Percentiles rank a stretch among this genome's conserved stretches.
Evolutionary conservation across 2,329 filamentous ascomycete species (phyloP).

Genomic region (Fusarium stilboides): DNA sequence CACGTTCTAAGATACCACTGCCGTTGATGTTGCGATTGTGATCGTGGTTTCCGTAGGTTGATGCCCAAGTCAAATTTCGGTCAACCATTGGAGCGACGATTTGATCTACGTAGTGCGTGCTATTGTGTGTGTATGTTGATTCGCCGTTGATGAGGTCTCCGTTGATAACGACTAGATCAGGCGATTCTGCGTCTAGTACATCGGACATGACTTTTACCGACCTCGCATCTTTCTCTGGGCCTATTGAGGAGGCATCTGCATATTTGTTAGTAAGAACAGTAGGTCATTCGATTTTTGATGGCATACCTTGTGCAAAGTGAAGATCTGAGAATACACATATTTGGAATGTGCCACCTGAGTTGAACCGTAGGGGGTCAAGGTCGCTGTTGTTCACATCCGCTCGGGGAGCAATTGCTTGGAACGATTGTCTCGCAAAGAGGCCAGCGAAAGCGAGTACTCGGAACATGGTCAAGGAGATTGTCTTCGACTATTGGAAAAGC

Average conservation of each 20-base stretch:
- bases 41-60: constrained; percentile 80
- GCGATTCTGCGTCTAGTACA: constrained; percentile 54
- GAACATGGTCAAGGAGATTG: constrained; percentile 8
- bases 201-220: constrained; percentile 55
- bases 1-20: constrained; percentile 41
- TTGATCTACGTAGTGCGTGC: constrained; percentile 68
- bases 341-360: constrained; percentile 31
- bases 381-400: constrained; percentile 25
- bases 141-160: constrained; percentile 80
- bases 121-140: constrained; percentile 67
- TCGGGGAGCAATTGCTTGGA: constrained; percentile 10
- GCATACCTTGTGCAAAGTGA: constrained; percentile 37
- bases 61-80: constrained; percentile 71
- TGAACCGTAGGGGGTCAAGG: constrained; percentile 36
- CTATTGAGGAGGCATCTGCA: constrained; percentile 40
- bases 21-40: constrained; percentile 63
- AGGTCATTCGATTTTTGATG: background rate
- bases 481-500: background rate
- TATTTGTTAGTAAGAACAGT: background rate
- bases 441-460: constrained; percentile 14
- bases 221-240: constrained; percentile 56
- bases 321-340: constrained; percentile 42
- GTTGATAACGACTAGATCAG: constrained; percentile 76
- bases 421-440: constrained; percentile 11
- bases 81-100: constrained; percentile 70